phyloP scores from a whole-genome alignment of 2,329 filamentous ascomycete genomes.

The Truncatella angustata region DNA sequence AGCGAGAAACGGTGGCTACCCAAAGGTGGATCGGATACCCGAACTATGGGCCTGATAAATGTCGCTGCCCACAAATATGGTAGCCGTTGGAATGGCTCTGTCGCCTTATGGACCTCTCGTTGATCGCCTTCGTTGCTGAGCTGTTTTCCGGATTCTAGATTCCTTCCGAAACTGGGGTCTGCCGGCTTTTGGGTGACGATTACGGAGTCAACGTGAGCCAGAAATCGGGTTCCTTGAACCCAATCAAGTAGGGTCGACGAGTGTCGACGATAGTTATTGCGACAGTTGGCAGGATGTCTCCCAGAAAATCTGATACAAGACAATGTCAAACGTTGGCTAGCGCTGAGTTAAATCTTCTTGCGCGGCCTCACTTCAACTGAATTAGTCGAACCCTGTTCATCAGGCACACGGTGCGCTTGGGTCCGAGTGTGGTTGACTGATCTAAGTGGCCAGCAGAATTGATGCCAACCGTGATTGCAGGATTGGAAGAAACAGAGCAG shows the following conservation, averaged over 20 bases:
- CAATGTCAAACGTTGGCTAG: slow-evolving; percentile 1
- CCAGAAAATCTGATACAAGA: slow-evolving; percentile 2
- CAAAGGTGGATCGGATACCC: slow-evolving; percentile 9
- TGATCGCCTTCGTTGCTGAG: too few species aligned
- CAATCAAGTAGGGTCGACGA: not conserved
- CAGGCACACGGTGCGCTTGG: not conserved
- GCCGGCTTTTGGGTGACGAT: too few species aligned
- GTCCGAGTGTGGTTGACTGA: not conserved
- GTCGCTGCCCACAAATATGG: slow-evolving; percentile 3
- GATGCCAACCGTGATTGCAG: not conserved
- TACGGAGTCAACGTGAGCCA: not conserved
- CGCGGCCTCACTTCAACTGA: not conserved
- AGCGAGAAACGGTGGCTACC: slow-evolving; percentile 7
- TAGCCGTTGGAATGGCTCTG: too few species aligned
- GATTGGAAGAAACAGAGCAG: slow-evolving; percentile 1
- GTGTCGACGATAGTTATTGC: too few species aligned
- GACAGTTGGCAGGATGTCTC: not conserved
- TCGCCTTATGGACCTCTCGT: too few species aligned
- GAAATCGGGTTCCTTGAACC: not conserved
- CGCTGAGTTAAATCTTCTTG: not conserved
- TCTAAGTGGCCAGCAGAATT: not conserved
- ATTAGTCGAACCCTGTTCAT: slow-evolving; percentile 5
- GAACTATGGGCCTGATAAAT: too few species aligned
- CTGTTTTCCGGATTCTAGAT: too few species aligned
- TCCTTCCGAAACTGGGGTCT: too few species aligned